These are phyloP conservation scores for Penicillium cosmopolitanum DNA, from an alignment of 495 filamentous ascomycete genomes.

Conservation along the genomic window DNA sequence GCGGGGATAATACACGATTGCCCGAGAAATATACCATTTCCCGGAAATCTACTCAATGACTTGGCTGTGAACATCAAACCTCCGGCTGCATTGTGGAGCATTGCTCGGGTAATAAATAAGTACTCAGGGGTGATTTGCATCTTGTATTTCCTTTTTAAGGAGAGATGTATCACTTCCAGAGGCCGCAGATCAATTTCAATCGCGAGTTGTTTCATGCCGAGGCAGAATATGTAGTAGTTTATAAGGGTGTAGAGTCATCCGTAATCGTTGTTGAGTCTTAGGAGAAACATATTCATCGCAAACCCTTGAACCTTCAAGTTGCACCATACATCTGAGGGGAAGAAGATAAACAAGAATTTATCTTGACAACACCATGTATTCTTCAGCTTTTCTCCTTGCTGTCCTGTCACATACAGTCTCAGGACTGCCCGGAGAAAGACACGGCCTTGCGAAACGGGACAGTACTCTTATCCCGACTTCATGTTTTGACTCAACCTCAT, in stretches of 20 bases:
- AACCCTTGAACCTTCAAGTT: neutral
- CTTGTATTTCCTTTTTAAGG: neutral
- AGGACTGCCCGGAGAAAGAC: slow-evolving; percentile 6
- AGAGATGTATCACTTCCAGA: neutral
- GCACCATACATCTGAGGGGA: neutral
- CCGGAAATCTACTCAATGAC: neutral
- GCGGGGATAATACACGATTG: neutral
- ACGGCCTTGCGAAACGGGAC: slow-evolving; percentile 15
- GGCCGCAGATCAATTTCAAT: neutral
- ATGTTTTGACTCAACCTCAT: slow-evolving; percentile 53
- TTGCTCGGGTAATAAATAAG: neutral
- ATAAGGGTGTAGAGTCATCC: neutral
- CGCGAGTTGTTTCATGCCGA: neutral
- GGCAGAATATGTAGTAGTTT: neutral
- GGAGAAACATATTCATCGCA: neutral
- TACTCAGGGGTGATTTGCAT: slow-evolving; percentile 3
- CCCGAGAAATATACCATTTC: neutral
- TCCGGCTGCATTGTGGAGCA: neutral
- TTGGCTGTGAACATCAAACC: neutral
- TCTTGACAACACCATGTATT: slow-evolving; percentile 1
- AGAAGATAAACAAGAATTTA: neutral
- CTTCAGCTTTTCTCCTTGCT: slow-evolving; percentile 9
- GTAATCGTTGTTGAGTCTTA: neutral
- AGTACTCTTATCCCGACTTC: slow-evolving; percentile 54
- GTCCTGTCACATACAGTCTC: slow-evolving; percentile 24